Base-by-base conservation (phyloP, 2,329 filamentous ascomycete genomes). In the Fusarium guadeloupense region DNA sequence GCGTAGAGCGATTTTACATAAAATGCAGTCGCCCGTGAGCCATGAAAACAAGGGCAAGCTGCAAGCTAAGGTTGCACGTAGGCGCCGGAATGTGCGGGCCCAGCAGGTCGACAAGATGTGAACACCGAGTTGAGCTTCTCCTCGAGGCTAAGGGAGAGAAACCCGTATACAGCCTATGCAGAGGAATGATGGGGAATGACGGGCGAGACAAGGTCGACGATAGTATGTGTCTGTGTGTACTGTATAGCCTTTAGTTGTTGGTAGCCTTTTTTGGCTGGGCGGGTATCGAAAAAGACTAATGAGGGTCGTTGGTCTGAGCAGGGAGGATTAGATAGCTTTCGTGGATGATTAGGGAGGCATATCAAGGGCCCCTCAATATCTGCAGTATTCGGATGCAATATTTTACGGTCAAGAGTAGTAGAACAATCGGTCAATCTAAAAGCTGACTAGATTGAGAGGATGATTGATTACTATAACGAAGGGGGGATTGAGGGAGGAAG, bases 151-250 rank as follows among this genome's bases (percentile, higher is more conserved):
- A 74, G 72, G 74, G 72, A 72, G 70, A 73, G 66, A 66, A n/a
- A 63, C 68, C 69, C 59, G 59, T 57, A 41, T 55, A 60, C 48
- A 54, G 55, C 50, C 37, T 23, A 23, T 25, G 44, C 67, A 53
- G 52, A 49, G 64, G 60, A 64, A 64, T 64, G 59, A 64, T 64
- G 50, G 70, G 71, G 74, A 76, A 75, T 76, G 74, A 71, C 56
- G 71, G 60, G 68, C 73, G 69, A 76, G 74, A 76, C 74, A 76
- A 62, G 59, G 28, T 37, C 50, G 54, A 57, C 54, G 23, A 33
- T 53, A 55, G 46, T 48, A 50, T 28, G 52, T 53, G 53, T 43
- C 43, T 50, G 53, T 43, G 35, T 43, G 54, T 54, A 21, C 25
- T 20, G 23, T 25, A 17, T 23, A 41, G 30, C 38, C 34, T 40